phyloP scores from a whole-genome alignment of 192 early-diverging fungal species.

The Martensiomyces pterosporus region DNA sequence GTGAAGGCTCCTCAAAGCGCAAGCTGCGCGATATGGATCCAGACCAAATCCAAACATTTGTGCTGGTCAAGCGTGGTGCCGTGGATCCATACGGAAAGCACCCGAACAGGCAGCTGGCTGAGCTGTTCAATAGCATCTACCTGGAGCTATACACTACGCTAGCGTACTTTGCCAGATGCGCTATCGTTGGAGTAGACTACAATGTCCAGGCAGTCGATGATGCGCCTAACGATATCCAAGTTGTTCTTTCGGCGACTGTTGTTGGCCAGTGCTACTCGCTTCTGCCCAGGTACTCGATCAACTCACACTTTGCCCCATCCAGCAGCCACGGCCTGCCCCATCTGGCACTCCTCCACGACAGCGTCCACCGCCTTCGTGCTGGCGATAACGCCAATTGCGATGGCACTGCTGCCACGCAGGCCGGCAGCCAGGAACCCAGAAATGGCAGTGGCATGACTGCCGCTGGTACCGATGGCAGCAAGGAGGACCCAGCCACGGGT shows the following conservation, averaged over 20 bases:
- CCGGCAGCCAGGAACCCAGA: slow-evolving; percentile 10
- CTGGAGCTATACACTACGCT: slow-evolving; percentile 61
- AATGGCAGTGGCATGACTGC: slow-evolving; percentile 1
- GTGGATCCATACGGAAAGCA: slow-evolving; percentile 59
- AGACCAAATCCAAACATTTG: slow-evolving; percentile 51
- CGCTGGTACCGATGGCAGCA: no score
- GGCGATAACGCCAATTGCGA: no score
- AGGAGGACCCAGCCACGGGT: no score
- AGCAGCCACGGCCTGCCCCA: no score
- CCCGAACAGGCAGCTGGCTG: slow-evolving; percentile 69
- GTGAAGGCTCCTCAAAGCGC: slow-evolving; percentile 9
- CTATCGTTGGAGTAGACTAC: slow-evolving; percentile 57
- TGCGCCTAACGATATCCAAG: slow-evolving; percentile 59
- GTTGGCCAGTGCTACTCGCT: slow-evolving; percentile 16
- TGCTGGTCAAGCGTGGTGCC: slow-evolving; percentile 57
- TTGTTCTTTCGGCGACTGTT: slow-evolving; percentile 53
- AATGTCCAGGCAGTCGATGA: slow-evolving; percentile 12
- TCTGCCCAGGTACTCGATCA: slow-evolving; percentile 17
- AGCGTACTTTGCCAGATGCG: slow-evolving; percentile 59
- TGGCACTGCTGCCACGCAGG: no score
- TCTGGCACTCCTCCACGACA: not conserved
- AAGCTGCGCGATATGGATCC: slow-evolving; percentile 34
- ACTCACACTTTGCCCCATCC: slow-evolving; percentile 5
- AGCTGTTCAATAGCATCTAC: slow-evolving; percentile 62
- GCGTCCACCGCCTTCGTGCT: slow-evolving; percentile 1